Evolutionary conservation across 768 basidiomycete species (phyloP), one percentile per base, ranked within the genome.

Genomic region (Mycena rebaudengoi): DNA sequence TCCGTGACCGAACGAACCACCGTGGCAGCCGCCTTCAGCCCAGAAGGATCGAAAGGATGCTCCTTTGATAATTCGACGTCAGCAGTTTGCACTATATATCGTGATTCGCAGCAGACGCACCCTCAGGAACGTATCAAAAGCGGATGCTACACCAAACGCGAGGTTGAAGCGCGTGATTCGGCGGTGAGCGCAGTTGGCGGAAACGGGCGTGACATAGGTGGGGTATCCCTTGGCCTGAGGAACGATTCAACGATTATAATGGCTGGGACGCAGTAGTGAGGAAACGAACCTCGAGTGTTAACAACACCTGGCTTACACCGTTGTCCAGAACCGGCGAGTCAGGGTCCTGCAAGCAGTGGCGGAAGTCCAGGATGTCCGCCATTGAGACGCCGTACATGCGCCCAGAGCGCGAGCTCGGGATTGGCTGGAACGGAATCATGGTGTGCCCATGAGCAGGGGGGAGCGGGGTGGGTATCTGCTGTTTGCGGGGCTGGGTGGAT

Each of bases 281-380:
- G 4, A 1, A 7, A 40, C 64, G 25, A 4, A 67, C 65, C 50
- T 68, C 66, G 11, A 68, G 59, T 11, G 66, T 68, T 50, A 68
- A 29, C 13, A 60, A 63, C 11, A 67, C 46, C 52, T 64, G 57
- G 10, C 58, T 54, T 10, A 60, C 18, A 18, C 60, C 59, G 14
- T 55, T 58, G 2, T 64, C 62, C n/a, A 68, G 41, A 11, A 68
- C 62, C 12, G 62, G 62, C 7, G 54, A 25, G 59, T 68, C 59
- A 13, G 66, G 66, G 39, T 68, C 66, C 18, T 52, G 44, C 28
- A 68, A 39, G 43, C 66, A 68, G 30, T 40, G 46, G 23, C 66
- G 53, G n/a, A 64, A 68, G n/a, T 60, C 62, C 33, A 68, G 62
- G 29, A 68, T 68, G 37, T 68, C 66, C 7, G 62, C 62, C 66